Evolutionary conservation across 805 yeast genomes (phyloP).

Genomic region (Ogataea saltuana): DNA sequence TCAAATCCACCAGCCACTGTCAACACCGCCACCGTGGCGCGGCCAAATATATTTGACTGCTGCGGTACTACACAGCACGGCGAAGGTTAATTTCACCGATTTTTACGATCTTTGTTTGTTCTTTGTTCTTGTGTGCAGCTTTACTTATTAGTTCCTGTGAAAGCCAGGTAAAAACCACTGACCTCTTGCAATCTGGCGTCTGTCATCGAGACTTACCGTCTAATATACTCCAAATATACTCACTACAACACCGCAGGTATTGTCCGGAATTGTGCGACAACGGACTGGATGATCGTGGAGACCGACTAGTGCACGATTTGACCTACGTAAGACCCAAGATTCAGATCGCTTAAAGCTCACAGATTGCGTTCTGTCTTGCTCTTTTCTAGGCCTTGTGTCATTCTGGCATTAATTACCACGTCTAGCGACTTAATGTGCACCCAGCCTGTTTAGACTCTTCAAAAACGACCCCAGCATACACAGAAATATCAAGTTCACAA

Average conservation of each 20-base stretch:
- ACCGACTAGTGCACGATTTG: background rate
- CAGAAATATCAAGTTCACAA: background rate
- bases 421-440: too few species aligned
- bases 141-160: too few species aligned
- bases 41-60: background rate
- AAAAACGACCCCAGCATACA: background rate
- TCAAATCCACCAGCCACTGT: slow-evolving; percentile 1
- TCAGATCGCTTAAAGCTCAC: too few species aligned
- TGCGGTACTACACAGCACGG: background rate
- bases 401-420: too few species aligned
- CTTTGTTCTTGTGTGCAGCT: too few species aligned
- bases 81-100: slow-evolving; percentile 6
- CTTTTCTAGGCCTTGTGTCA: too few species aligned
- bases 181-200: too few species aligned
- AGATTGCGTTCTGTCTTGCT: too few species aligned
- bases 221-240: too few species aligned
- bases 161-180: too few species aligned
- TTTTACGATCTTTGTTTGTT: slow-evolving; percentile 2
- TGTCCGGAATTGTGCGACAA: background rate
- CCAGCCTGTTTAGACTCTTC: too few species aligned
- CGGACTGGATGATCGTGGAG: slow-evolving; percentile 2
- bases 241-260: background rate
- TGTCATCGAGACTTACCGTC: background rate
- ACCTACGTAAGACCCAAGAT: too few species aligned
- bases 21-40: background rate